These are phyloP conservation scores for Xerocomellus amylosporus DNA, from an alignment of 768 basidiomycete species.

Conservation along the genomic window DNA sequence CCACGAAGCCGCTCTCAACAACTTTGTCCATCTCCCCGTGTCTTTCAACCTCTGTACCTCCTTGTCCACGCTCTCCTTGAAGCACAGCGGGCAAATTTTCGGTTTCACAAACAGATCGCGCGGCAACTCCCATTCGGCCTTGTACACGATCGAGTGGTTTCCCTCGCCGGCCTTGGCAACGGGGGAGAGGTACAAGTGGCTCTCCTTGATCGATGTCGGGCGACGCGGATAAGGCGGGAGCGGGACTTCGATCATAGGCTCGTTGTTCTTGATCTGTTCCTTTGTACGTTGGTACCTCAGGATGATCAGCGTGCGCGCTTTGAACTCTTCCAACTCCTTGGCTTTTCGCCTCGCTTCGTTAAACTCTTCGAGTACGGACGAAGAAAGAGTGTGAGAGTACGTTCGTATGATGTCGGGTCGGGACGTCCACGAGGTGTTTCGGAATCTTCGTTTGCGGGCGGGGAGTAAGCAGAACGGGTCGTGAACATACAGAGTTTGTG, in stretches of 20 bases:
- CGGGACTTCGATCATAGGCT: constrained; percentile 30
- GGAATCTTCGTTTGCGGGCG: constrained; percentile 1
- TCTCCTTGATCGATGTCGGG: constrained; percentile 32
- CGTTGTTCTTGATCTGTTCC: constrained; percentile 23
- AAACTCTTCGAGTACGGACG: background rate
- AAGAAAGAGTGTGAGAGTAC: constrained; percentile 29
- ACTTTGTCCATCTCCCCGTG: constrained; percentile 19
- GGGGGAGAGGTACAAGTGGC: constrained; percentile 50
- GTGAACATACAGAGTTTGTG: constrained; percentile 42
- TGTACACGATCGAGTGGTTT: constrained; percentile 51
- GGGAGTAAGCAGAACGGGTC: constrained; percentile 40
- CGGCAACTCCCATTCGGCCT: constrained; percentile 53
- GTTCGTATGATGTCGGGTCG: constrained; percentile 30
- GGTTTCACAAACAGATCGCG: constrained; percentile 36
- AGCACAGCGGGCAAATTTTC: constrained; percentile 39
- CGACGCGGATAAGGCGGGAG: constrained; percentile 27
- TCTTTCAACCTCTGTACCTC: constrained; percentile 24
- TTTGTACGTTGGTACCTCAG: constrained; percentile 18
- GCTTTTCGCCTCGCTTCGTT: constrained; percentile 6
- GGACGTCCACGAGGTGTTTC: constrained; percentile 26
- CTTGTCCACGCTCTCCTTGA: constrained; percentile 30
- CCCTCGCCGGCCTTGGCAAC: constrained; percentile 40
- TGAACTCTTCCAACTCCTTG: constrained; percentile 10
- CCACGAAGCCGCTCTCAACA: constrained; percentile 14
- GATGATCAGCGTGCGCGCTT: constrained; percentile 19